phyloP scores from a whole-genome alignment of 1,284 basidiomycete genomes.

The Rhodotorula sp. region DNA sequence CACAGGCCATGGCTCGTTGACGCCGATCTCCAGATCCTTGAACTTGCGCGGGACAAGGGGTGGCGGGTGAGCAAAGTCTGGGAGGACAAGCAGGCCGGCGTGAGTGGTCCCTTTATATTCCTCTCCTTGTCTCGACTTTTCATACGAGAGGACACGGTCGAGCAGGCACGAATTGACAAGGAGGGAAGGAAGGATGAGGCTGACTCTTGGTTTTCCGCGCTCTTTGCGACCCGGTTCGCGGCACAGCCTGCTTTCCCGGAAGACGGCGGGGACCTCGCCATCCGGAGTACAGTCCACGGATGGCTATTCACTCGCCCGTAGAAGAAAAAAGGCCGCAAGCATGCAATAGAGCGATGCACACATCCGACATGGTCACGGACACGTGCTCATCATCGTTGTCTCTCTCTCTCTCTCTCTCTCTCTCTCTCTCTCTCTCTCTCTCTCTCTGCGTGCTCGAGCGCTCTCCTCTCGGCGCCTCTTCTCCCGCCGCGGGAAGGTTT shows the following conservation, averaged over 20 bases:
- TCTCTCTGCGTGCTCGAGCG: not conserved
- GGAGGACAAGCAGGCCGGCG: conserved; percentile 53
- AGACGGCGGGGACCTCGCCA: conserved; percentile 41
- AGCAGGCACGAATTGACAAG: too few species aligned
- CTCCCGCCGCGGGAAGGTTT: too few species aligned
- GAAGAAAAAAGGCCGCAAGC: not conserved
- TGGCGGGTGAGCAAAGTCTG: conserved; percentile 77
- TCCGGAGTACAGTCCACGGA: conserved; percentile 44
- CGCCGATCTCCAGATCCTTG: conserved; percentile 80
- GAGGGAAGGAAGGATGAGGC: not conserved
- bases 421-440: not conserved
- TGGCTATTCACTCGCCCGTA: conserved; percentile 29
- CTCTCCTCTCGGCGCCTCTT: too few species aligned
- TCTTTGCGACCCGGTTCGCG: not conserved
- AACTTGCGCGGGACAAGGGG: conserved; percentile 62
- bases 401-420: not conserved
- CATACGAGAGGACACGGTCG: too few species aligned
- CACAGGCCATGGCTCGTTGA: conserved; percentile 64
- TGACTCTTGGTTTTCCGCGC: not conserved
- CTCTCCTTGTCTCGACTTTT: not conserved
- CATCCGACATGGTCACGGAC: not conserved
- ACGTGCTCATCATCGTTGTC: not conserved
- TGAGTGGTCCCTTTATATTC: conserved; percentile 18
- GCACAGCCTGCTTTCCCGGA: conserved; percentile 45
- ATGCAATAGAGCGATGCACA: not conserved